These are phyloP conservation scores for Metahyphopichia silvanorum DNA, from an alignment of 805 yeast species.

Conservation along the genomic window DNA sequence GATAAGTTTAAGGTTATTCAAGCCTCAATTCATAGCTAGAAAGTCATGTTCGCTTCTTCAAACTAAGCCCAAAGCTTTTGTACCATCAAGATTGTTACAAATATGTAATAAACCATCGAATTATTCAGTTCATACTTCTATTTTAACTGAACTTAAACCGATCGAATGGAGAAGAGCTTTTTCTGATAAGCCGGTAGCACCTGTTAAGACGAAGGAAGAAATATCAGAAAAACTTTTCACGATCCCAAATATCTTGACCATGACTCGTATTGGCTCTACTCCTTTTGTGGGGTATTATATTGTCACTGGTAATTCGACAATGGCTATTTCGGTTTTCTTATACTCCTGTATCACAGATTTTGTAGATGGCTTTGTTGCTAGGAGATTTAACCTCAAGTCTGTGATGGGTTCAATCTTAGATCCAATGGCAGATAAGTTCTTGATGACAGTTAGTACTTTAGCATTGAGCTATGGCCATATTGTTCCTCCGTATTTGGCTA, in stretches of 20 bases:
- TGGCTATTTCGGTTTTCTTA: slow-evolving; percentile 70
- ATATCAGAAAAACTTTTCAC: slow-evolving; percentile 62
- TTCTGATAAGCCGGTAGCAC: too few relatives aligned
- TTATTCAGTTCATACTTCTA: too few relatives aligned
- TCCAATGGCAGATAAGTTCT: slow-evolving; percentile 90
- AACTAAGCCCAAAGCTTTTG: too few relatives aligned
- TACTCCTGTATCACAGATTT: slow-evolving; percentile 91
- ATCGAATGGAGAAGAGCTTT: too few relatives aligned
- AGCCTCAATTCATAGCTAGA: too few relatives aligned
- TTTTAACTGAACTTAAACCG: too few relatives aligned
- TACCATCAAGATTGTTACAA: too few relatives aligned
- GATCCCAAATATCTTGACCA: slow-evolving; percentile 81
- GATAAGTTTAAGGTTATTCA: too few relatives aligned
- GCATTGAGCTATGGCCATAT: slow-evolving; percentile 65
- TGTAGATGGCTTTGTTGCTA: slow-evolving; percentile 88
- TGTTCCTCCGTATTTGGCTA: slow-evolving; percentile 66
- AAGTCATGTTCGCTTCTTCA: too few relatives aligned
- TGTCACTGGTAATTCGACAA: slow-evolving; percentile 54
- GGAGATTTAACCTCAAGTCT: slow-evolving; percentile 71
- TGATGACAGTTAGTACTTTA: slow-evolving; percentile 83
- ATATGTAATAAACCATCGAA: too few relatives aligned
- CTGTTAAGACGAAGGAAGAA: not conserved
- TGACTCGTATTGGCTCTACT: slow-evolving; percentile 74
- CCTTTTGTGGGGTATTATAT: slow-evolving; percentile 84
- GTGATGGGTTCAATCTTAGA: slow-evolving; percentile 88